Percentiles rank a stretch among this genome's conserved stretches.
Evolutionary conservation across 2,329 filamentous ascomycete species (phyloP).

Genomic region (Clonostachys solani): DNA sequence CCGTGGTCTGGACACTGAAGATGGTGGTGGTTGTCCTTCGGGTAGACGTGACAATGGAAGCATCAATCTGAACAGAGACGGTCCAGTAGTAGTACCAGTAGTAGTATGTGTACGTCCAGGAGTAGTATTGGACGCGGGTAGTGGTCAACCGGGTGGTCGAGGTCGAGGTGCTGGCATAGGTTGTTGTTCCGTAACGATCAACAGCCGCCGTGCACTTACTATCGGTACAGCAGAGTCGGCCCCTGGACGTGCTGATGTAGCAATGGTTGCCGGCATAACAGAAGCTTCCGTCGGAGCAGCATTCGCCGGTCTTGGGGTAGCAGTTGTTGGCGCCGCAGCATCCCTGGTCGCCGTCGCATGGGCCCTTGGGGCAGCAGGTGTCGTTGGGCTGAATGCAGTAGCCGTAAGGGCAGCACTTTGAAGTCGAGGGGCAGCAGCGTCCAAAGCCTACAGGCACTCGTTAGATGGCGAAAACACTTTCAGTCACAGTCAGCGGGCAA

Average conservation of each 20-base stretch:
- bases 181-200: constrained; percentile 8
- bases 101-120: constrained; percentile 13
- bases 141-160: constrained; percentile 6
- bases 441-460: constrained; percentile 4
- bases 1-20: constrained; percentile 12
- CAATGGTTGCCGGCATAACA: constrained; percentile 14
- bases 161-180: constrained; percentile 7
- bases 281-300: constrained; percentile 12
- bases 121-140: constrained; percentile 8
- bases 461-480: neutral
- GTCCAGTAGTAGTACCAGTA: constrained; percentile 17
- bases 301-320: constrained; percentile 9
- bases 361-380: constrained; percentile 11
- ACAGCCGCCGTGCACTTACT: constrained; percentile 12
- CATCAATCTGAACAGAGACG: constrained; percentile 9
- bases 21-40: constrained; percentile 6
- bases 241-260: neutral
- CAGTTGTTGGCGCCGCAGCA: constrained; percentile 14
- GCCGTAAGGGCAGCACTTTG: constrained; percentile 12
- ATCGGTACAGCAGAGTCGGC: constrained; percentile 14
- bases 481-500: neutral
- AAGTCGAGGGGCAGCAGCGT: constrained; percentile 9
- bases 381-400: constrained; percentile 10
- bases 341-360: constrained; percentile 6
- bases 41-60: constrained; percentile 11